Conservation (phyloP, 2,329 filamentous ascomycete genomes). For the Phialophora tarda region DNA sequence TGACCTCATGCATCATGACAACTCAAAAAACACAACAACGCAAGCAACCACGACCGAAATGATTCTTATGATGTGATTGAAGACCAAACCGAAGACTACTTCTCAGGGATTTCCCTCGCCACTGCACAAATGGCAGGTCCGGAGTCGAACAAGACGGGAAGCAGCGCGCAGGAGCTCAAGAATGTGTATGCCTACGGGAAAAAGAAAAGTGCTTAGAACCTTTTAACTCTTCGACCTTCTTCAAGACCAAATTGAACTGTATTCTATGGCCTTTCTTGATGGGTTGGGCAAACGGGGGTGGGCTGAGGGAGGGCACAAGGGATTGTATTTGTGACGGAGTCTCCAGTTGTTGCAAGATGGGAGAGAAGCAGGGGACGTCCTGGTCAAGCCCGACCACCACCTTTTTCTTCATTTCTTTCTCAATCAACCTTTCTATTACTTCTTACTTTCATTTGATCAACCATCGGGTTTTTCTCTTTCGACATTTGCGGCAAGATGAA, state of each 20-base stretch:
- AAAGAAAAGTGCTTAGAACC: constrained; percentile 30
- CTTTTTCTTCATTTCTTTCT: constrained; percentile 11
- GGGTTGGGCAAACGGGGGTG: constrained; percentile 7
- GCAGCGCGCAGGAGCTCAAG: constrained; percentile 30
- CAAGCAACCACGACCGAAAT: constrained; percentile 35
- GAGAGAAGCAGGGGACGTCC: constrained; percentile 3
- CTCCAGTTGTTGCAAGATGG: background rate
- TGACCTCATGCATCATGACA: constrained; percentile 37
- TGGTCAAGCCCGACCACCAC: constrained; percentile 9
- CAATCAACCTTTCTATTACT: constrained; percentile 1
- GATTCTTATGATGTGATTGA: constrained; percentile 37
- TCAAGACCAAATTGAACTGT: constrained; percentile 21
- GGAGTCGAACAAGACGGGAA: constrained; percentile 16
- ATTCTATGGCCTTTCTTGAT: constrained; percentile 30
- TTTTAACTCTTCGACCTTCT: constrained; percentile 28
- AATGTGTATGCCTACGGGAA: constrained; percentile 25
- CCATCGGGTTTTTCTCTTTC: background rate
- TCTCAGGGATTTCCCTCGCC: constrained; percentile 21
- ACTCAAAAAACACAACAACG: constrained; percentile 27
- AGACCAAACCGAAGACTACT: constrained; percentile 27
- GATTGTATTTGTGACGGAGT: constrained; percentile 1
- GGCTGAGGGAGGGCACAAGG: background rate
- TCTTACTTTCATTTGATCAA: constrained; percentile 13
- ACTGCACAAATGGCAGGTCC: constrained; percentile 8
- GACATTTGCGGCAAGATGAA: constrained; percentile 8